Evolutionary conservation across 2,329 filamentous ascomycete genomes (phyloP).

Genomic region (Cladophialophora immunda): DNA sequence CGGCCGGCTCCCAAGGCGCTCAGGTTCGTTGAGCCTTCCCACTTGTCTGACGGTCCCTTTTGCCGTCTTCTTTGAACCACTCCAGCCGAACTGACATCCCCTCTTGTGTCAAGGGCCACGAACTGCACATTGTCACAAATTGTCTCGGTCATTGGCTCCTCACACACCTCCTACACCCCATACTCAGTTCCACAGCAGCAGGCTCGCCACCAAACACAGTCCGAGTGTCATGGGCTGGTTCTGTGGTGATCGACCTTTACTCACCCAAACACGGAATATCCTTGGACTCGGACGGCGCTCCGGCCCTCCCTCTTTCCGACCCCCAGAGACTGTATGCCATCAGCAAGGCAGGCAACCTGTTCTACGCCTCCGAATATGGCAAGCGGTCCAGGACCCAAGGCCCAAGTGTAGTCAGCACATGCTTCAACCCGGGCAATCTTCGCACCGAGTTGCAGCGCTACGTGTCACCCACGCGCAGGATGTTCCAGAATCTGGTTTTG

Average conservation of each 20-base stretch:
- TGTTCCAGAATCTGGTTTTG: slow-evolving; percentile 25
- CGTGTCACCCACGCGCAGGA: slow-evolving; percentile 3
- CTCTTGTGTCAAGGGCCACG: slow-evolving; percentile 42
- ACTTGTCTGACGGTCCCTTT: neutral
- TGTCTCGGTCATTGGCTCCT: slow-evolving; percentile 49
- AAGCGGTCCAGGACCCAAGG: slow-evolving; percentile 31
- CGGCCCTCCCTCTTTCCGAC: slow-evolving; percentile 13
- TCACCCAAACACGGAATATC: slow-evolving; percentile 13
- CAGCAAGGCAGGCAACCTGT: slow-evolving; percentile 29
- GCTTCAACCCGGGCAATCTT: slow-evolving; percentile 53
- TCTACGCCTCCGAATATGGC: slow-evolving; percentile 39
- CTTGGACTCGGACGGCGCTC: neutral
- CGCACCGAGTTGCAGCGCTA: slow-evolving; percentile 49
- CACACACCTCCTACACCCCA: slow-evolving; percentile 48
- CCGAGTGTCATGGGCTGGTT: slow-evolving; percentile 44
- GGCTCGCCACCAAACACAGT: slow-evolving; percentile 38
- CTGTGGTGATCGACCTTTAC: slow-evolving; percentile 23
- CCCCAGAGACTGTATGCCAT: slow-evolving; percentile 29
- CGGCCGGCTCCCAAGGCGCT: slow-evolving; percentile 37
- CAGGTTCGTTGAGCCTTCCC: slow-evolving; percentile 23
- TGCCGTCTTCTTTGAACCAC: slow-evolving; percentile 34
- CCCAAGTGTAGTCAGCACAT: slow-evolving; percentile 47
- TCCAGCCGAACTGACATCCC: slow-evolving; percentile 39
- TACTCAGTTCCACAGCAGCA: slow-evolving; percentile 43
- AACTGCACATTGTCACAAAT: slow-evolving; percentile 50